Evolutionary conservation across 2,329 filamentous ascomycete genomes (phyloP), one percentile per base, ranked within the genome.

Genomic region (Graphium sp.): DNA sequence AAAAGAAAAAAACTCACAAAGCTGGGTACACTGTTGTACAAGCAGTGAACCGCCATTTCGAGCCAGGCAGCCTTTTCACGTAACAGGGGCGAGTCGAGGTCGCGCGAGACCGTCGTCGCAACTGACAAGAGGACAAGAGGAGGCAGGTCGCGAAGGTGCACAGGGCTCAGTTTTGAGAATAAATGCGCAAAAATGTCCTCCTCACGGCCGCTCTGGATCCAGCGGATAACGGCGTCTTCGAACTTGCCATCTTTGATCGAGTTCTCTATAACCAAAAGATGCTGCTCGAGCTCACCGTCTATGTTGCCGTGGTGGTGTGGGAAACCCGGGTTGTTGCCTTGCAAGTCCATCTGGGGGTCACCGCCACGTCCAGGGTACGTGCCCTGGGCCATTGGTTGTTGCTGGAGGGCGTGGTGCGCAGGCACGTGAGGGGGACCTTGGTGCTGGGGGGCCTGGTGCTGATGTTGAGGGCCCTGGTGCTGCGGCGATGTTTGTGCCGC

Each of bases 171-270:
- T 12, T 31, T 30, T 12, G 30, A 36, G 34, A 34, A 38, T 35
- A 52, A 52, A 18, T 48, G 49, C 18, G 63, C 57, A 46, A 76
- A 79, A 29, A 78, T 63, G 34, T 73, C 66, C 33, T 72, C 61
- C 43, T 73, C 64, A 19, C 66, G 60, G 11, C 61, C 63, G 38
- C 63, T 64, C 48, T 79, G 73, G 32, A 78, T 63, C 73, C 73
- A 78, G 34, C 66, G 64, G 32, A 77, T 61, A 44, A 74, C 61
- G 23, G 68, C 74, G 30, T 67, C 62, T 41, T 78, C 72, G 32
- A 65, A 62, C 20, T 66, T 62, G 14, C 66, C 67, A 18, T 65
- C 59, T 20, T 62, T 57, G 51, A 89, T 71, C 24, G 72, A 53
- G 27, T 58, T 50, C 28, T 72, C 69, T 33, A 87, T 73, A 15